phyloP scores from a whole-genome alignment of 2,329 filamentous ascomycete species.

The Sclerotinia sclerotiorum region DNA sequence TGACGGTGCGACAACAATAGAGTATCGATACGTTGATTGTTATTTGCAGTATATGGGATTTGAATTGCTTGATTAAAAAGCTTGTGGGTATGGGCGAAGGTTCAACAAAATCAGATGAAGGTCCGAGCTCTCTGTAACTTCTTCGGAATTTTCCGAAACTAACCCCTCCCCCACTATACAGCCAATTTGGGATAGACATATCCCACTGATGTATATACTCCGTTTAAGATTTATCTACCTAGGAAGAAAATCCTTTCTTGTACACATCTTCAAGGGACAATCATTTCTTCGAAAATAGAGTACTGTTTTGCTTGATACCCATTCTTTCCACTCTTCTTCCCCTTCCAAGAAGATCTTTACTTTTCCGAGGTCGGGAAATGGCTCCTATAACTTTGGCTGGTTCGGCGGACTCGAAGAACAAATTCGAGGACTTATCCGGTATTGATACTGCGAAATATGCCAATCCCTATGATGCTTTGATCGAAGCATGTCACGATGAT shows the following conservation, averaged over 20 bases:
- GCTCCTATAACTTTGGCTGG: constrained; percentile 25
- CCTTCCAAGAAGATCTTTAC: background rate
- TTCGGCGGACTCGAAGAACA: constrained; percentile 37
- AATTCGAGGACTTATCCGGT: constrained; percentile 41
- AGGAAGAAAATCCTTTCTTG: background rate
- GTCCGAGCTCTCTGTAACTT: background rate
- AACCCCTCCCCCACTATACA: background rate
- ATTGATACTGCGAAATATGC: constrained; percentile 35
- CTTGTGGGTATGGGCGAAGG: background rate
- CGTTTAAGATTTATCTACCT: background rate
- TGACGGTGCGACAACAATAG: background rate
- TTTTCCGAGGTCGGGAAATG: constrained; percentile 25
- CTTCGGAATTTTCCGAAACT: constrained; percentile 6
- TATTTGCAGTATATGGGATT: background rate
- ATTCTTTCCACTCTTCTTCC: background rate
- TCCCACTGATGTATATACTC: background rate
- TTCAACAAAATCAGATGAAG: background rate
- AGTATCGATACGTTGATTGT: background rate
- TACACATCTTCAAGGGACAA: background rate
- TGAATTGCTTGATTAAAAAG: background rate
- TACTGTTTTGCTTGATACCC: background rate
- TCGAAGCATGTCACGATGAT: constrained; percentile 39
- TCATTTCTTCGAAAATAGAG: background rate
- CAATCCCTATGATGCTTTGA: constrained; percentile 41
- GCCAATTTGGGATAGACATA: background rate